These are phyloP conservation scores for Arthrobotrys musiformis DNA, from an alignment of 2,329 filamentous ascomycete genomes.

Conservation along the genomic window DNA sequence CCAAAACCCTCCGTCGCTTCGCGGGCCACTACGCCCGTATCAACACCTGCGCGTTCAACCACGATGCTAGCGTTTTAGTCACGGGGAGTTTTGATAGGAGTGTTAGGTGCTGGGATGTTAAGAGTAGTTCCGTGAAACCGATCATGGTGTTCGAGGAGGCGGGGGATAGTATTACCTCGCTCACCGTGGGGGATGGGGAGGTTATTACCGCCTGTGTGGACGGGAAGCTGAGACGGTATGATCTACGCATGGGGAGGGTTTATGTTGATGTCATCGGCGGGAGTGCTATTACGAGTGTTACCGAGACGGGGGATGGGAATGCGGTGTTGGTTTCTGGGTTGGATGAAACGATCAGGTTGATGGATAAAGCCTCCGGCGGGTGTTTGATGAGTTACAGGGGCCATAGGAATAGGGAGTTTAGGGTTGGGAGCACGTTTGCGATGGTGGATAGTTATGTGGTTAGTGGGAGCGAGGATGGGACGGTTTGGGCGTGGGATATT, in stretches of 20 bases:
- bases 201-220: constrained; percentile 59
- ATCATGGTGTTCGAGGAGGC: constrained; percentile 55
- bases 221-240: constrained; percentile 58
- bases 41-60: constrained; percentile 82
- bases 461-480: constrained; percentile 59
- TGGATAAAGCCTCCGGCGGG: constrained; percentile 58
- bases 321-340: constrained; percentile 57
- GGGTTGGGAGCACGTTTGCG: constrained; percentile 57
- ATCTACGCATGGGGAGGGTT: constrained; percentile 59
- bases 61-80: constrained; percentile 79
- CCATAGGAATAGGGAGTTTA: constrained; percentile 58
- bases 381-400: constrained; percentile 59
- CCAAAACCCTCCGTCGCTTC: constrained; percentile 80
- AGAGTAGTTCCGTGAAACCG: constrained; percentile 70
- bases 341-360: constrained; percentile 58
- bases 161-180: constrained; percentile 62
- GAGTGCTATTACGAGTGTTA: constrained; percentile 57
- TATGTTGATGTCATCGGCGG: constrained; percentile 58
- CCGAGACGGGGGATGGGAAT: constrained; percentile 57
- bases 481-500: constrained; percentile 59
- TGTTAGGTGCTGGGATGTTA: constrained; percentile 90
- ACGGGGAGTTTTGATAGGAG: constrained; percentile 93
- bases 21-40: constrained; percentile 77
- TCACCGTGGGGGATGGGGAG: constrained; percentile 78
- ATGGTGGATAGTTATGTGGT: constrained; percentile 58